Conservation (phyloP, 768 basidiomycete species). For the Suillus alpinus region DNA sequence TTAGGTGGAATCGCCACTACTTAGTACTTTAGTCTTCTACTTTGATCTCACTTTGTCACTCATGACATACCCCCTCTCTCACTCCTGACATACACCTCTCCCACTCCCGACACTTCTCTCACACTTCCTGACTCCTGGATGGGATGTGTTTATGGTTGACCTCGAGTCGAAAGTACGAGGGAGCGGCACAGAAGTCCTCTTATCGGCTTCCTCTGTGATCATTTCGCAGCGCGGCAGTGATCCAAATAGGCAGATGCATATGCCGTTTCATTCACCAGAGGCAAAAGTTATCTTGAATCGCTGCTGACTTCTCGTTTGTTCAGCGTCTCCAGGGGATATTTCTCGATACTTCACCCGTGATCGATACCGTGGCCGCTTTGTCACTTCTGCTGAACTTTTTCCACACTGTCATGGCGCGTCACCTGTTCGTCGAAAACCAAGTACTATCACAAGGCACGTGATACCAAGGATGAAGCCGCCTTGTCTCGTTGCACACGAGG, state of each 20-base stretch:
- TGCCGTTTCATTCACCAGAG: constrained; percentile 1
- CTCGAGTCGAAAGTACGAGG: constrained; percentile 11
- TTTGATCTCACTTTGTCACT: neutral
- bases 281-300: neutral
- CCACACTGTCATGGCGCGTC: neutral
- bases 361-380: neutral
- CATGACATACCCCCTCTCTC: neutral
- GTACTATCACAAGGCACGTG: neutral
- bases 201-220: constrained; percentile 11
- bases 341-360: neutral
- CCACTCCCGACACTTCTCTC: neutral
- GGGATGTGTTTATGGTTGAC: neutral
- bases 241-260: constrained; percentile 9
- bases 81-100: neutral
- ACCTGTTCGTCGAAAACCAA: neutral
- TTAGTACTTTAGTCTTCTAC: neutral
- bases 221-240: constrained; percentile 4
- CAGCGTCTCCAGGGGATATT: neutral
- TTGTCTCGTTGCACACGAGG: neutral
- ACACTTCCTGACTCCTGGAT: neutral
- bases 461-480: neutral
- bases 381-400: neutral
- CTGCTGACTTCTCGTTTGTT: neutral
- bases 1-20: neutral
- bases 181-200: neutral